Conservation (phyloP, 768 basidiomycete genomes). For the Tricholoma hemisulphureum region DNA sequence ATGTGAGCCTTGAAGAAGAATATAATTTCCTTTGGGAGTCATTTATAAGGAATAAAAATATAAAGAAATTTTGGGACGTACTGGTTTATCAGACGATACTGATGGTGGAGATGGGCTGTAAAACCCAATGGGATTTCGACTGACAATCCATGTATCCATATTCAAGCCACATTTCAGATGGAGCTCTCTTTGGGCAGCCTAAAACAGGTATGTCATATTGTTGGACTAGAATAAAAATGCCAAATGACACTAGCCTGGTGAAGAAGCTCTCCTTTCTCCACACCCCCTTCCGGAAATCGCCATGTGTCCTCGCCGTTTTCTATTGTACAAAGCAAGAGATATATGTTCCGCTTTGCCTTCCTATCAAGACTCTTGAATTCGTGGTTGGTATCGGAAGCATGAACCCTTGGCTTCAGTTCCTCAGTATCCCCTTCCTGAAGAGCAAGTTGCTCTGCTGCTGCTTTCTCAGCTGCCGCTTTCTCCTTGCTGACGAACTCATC, state of each 20-base stretch:
- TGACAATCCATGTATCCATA: conserved; percentile 96
- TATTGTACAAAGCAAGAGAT: conserved; percentile 68
- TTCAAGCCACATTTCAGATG: conserved; percentile 68
- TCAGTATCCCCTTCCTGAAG: conserved; percentile 62
- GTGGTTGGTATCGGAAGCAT: conserved; percentile 55
- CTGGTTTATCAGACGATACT: conserved; percentile 29
- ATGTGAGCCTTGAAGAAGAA: conserved; percentile 97
- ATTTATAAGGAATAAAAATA: neutral
- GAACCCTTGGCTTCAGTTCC: conserved; percentile 57
- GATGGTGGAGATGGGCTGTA: conserved; percentile 48
- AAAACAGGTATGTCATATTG: conserved; percentile 5
- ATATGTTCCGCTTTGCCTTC: conserved; percentile 81
- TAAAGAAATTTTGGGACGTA: conserved; percentile 17
- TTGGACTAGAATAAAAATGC: neutral
- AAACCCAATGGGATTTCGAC: conserved; percentile 83
- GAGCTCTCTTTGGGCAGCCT: conserved; percentile 78
- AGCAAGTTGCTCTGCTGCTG: conserved; percentile 56
- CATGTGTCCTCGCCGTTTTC: conserved; percentile 56
- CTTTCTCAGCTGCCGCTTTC: conserved; percentile 51
- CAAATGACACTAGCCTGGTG: conserved; percentile 59
- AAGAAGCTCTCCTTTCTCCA: conserved; percentile 64
- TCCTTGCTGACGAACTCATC: conserved; percentile 43
- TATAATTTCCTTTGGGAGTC: conserved; percentile 56
- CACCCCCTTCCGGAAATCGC: conserved; percentile 75
- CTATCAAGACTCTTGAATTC: conserved; percentile 80